Conservation (phyloP, 805 yeast genomes). For the Wickerhamiella australiensis region DNA sequence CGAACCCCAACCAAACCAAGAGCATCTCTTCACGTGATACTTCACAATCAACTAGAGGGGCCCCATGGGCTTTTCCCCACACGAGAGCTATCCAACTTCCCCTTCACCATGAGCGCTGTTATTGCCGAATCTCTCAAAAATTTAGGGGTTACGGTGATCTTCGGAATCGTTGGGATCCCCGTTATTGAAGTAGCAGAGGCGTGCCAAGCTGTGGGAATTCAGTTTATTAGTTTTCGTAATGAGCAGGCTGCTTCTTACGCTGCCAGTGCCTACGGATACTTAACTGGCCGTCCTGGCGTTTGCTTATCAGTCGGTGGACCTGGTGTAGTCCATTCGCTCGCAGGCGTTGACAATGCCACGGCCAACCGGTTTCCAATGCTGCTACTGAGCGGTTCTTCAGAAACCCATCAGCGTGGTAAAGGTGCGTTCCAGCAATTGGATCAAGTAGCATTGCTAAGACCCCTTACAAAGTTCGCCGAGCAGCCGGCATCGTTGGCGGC, state of each 20-base stretch:
- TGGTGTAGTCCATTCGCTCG: slow-evolving; percentile 53
- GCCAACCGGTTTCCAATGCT: slow-evolving; percentile 55
- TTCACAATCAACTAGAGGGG: slow-evolving; percentile 4
- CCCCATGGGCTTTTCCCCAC: too few species aligned
- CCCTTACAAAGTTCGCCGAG: slow-evolving; percentile 42
- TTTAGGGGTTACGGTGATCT: slow-evolving; percentile 44
- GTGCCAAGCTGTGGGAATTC: slow-evolving; percentile 40
- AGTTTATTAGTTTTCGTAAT: slow-evolving; percentile 50
- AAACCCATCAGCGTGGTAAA: slow-evolving; percentile 36
- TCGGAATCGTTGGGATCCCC: slow-evolving; percentile 69
- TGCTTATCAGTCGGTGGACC: slow-evolving; percentile 66
- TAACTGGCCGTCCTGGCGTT: slow-evolving; percentile 55
- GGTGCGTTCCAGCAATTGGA: slow-evolving; percentile 68
- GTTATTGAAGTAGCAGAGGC: slow-evolving; percentile 61
- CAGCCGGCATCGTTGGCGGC: slow-evolving; percentile 31
- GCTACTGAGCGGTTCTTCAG: slow-evolving; percentile 52
- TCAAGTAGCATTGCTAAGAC: slow-evolving; percentile 40
- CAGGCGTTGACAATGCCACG: slow-evolving; percentile 53
- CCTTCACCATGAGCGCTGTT: slow-evolving; percentile 23
- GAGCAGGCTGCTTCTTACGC: slow-evolving; percentile 70
- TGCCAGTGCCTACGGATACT: slow-evolving; percentile 56
- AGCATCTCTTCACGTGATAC: slow-evolving; percentile 2
- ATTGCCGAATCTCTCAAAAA: slow-evolving; percentile 38
- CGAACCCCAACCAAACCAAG: not conserved
- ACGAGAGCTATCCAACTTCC: not conserved